Evolutionary conservation across 1,284 basidiomycete species (phyloP), one percentile per base, ranked within the genome.

Genomic region (Clitocybe nebularis): DNA sequence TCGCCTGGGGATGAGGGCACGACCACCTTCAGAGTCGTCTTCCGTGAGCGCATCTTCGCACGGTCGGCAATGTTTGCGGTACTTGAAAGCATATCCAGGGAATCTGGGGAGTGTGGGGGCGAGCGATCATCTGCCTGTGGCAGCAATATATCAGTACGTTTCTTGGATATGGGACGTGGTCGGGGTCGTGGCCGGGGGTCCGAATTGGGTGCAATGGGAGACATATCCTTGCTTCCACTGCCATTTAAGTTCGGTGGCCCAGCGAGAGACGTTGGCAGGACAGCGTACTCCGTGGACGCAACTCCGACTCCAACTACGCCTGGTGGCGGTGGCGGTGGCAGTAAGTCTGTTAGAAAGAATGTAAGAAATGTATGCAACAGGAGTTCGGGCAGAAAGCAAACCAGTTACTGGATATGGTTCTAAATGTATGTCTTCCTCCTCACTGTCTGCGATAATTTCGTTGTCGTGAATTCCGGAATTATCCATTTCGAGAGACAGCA

Each of bases 21-120:
- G 13, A 22, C 20, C 5, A 30, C 36, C 17, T 39, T 29, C 10
- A 49, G 26, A 11, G 46, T 51, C 1, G 45, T n/a, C 16, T 52
- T 61, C 24, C 66, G 53, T 39, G 64, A 59, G 9, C 67, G 64
- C 49, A 54, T 68, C 43, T 69, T 68, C 23, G 66, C 64, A 13
- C 66, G 57, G 35, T 69, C 67, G 9, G 66, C 66, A 23, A 68
- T 68, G 44, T 59, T 64, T 7, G 50, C 26, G 26, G 46, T 40
- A 30, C 34, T 38, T 16, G 37, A 36, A 8, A 44, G 44, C 8
- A 26, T 37, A 25, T 49, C 44, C 28, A 44, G 28, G 14, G 42
- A 14, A 29, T 44, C 26, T 3, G 42, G 48, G 8, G 39, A 34
- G 17, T 40, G 7, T 10, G n/a, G 11, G 10, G 11, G 19, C n/a